Base-by-base conservation (phyloP, 108 stramenopile genomes). In the Licmophora abbreviata region DNA sequence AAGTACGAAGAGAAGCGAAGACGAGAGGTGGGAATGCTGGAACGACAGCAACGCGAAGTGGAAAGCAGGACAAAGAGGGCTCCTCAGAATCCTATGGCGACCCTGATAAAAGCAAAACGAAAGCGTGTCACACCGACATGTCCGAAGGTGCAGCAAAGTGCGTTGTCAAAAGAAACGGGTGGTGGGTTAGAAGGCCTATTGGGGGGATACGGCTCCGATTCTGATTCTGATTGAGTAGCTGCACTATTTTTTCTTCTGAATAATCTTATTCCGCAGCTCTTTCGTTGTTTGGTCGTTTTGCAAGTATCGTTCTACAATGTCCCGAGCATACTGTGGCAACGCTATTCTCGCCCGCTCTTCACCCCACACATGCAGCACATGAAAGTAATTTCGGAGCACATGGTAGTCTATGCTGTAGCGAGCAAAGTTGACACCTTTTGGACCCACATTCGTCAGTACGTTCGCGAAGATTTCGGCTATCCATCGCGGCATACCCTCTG, bases 321-420 rank as follows among this genome's bases (percentile, higher is more conserved):
- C 54, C n/a, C 32, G 26, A 12, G 77, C 63, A 55, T 73, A 79
- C 25, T 62, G 55, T 10, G 84, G 84, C 48, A 85, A 15, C 34
- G 48, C 40, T 34, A 44, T 51, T 8, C 40, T 56, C 6, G 77
- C 68, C 3, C 33, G 25, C 11, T 63, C 49, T 46, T 65, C 57
- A 15, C 74, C 72, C 67, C 82, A 76, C 29, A 66, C 45, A 45
- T 79, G 58, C 20, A 88, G 46, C 15, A 73, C 51, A 58, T 81
- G 77, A 14, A 88, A 56, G 49, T 81, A 88, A 50, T 88, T 88
- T 30, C 86, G 74, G 25, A 88, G 36, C n/a, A 83, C 47, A 50
- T 88, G 86, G 59, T 88, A 88, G 56, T 88, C 86, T 40, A 88
- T 65, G 12, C 68, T 74, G 64, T 88, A 88, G 35, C 79, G 53